A percentile compares a stretch with the other conserved stretches of the same genome.
Conservation (phyloP, 331 rosid genomes). For the Prunus yedoensis region DNA sequence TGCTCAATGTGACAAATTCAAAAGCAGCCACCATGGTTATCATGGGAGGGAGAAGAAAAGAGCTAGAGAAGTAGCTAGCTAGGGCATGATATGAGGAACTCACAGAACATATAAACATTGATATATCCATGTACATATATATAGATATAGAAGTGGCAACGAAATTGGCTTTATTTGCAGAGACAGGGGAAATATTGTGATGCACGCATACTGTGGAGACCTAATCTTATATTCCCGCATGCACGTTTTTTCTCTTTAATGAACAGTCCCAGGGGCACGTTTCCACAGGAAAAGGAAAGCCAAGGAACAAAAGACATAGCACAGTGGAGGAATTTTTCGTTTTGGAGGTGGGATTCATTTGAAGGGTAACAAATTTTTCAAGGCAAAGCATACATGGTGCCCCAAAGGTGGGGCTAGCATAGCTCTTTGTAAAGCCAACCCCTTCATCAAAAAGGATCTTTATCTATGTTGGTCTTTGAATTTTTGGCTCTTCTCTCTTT, state of each 20-base stretch:
- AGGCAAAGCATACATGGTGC: conserved; percentile 30
- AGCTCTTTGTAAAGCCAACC: conserved; percentile 6
- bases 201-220: conserved; percentile 45
- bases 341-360: neutral
- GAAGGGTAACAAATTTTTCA: conserved; percentile 10
- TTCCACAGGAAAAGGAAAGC: conserved; percentile 43
- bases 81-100: neutral
- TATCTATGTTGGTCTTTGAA: conserved; percentile 27
- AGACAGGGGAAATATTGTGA: conserved; percentile 34
- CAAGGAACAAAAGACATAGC: conserved; percentile 15
- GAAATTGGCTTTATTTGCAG: neutral
- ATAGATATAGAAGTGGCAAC: no score
- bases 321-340: conserved; percentile 4
- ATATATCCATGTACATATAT: neutral
- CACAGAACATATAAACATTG: neutral
- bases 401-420: conserved; percentile 21
- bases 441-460: conserved; percentile 23
- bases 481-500: conserved; percentile 42
- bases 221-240: conserved; percentile 68
- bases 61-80: neutral
- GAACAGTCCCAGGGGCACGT: conserved; percentile 61
- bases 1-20: neutral
- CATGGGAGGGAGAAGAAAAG: neutral
- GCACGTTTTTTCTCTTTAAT: conserved; percentile 51
- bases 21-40: conserved; percentile 22